phyloP scores from a whole-genome alignment of 768 basidiomycete genomes.

The Favolaschia claudopus region DNA sequence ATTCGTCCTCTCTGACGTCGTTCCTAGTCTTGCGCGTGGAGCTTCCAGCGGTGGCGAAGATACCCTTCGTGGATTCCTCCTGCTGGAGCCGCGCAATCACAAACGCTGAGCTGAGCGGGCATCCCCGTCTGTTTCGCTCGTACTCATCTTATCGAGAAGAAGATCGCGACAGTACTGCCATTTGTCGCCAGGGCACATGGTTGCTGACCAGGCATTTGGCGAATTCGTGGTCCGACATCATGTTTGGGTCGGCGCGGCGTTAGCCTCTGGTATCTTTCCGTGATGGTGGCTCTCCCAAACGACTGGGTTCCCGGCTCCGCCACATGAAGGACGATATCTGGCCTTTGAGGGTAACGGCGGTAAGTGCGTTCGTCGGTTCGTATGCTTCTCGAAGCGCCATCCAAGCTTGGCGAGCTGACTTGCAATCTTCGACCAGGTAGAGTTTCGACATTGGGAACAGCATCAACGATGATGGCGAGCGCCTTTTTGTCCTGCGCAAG shows the following conservation, averaged over 20 bases:
- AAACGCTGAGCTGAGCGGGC: too few species aligned
- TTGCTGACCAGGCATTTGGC: slow-evolving; percentile 3
- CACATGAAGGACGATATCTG: neutral
- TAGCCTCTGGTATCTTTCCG: slow-evolving; percentile 1
- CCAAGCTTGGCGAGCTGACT: slow-evolving; percentile 1
- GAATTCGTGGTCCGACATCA: slow-evolving; percentile 3
- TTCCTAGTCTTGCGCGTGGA: too few species aligned
- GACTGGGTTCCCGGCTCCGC: neutral
- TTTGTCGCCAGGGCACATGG: too few species aligned
- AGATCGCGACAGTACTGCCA: too few species aligned
- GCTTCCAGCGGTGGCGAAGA: too few species aligned
- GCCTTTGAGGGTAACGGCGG: neutral
- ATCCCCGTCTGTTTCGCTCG: too few species aligned
- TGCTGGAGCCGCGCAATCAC: too few species aligned
- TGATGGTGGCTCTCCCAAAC: too few species aligned
- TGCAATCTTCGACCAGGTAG: slow-evolving; percentile 3
- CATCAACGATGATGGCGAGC: slow-evolving; percentile 1
- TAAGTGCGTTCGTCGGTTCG: neutral
- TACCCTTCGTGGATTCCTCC: too few species aligned
- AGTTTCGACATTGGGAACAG: slow-evolving; percentile 4
- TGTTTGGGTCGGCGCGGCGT: neutral
- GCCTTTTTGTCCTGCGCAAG: neutral
- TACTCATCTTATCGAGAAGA: too few species aligned
- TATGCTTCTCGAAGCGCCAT: slow-evolving; percentile 4
- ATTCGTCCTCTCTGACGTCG: too few species aligned